Evolutionary conservation across 306 rosid species (phyloP).

Genomic region (Elaeagnus macrophylla): DNA sequence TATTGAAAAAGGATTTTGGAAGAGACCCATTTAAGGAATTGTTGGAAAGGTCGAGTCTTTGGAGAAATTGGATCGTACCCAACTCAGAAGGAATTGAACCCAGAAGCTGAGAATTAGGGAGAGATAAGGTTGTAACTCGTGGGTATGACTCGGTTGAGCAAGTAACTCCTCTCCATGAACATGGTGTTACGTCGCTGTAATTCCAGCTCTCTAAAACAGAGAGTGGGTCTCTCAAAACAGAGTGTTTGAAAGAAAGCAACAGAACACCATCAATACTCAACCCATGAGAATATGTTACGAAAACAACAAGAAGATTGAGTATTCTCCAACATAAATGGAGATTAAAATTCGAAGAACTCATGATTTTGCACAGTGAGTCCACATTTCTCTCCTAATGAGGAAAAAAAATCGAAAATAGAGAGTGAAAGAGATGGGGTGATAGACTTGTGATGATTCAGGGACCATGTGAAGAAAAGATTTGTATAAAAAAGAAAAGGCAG

Average conservation of each 20-base stretch:
- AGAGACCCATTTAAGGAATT: background rate
- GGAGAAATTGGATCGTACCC: background rate
- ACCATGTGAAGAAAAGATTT: constrained; percentile 39
- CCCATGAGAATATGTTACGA: constrained; percentile 25
- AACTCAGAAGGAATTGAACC: constrained; percentile 41
- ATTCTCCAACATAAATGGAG: constrained; percentile 26
- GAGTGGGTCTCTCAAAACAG: constrained; percentile 17
- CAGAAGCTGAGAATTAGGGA: constrained; percentile 54
- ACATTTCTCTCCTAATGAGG: constrained; percentile 28
- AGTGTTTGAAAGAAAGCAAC: constrained; percentile 53
- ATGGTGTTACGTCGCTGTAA: background rate
- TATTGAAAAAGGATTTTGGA: background rate
- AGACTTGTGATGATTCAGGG: constrained; percentile 35
- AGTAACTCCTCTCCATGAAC: background rate
- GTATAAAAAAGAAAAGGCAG: no score
- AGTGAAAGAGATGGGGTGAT: constrained; percentile 4
- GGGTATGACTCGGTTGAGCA: background rate
- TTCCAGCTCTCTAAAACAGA: background rate
- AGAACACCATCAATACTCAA: constrained; percentile 50
- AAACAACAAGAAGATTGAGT: constrained; percentile 13
- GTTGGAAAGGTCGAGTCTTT: background rate
- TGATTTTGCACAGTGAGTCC: constrained; percentile 25
- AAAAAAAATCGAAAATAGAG: background rate
- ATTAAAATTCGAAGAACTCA: constrained; percentile 25
- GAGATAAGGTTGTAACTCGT: constrained; percentile 29